Conservation (phyloP, 2,329 filamentous ascomycete species). For the Escovopsis weberi region DNA sequence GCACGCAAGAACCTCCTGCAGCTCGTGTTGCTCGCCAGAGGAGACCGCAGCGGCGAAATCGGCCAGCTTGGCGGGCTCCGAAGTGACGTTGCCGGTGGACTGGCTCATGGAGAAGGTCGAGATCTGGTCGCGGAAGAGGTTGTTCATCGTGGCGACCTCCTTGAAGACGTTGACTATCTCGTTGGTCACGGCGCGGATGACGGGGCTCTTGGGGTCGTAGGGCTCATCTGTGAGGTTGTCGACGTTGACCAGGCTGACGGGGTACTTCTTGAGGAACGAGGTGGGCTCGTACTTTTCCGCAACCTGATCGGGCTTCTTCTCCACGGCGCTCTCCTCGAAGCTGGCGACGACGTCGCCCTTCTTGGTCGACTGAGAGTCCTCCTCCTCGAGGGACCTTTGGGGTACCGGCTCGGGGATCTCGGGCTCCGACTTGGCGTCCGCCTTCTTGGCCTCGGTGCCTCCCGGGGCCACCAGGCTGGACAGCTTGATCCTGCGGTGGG, state of each 20-base stretch:
- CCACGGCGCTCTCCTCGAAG: conserved; percentile 71
- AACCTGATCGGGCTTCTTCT: conserved; percentile 37
- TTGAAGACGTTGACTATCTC: conserved; percentile 99
- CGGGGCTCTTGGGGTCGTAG: conserved; percentile 76
- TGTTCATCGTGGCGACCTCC: conserved; percentile 87
- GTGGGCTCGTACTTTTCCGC: conserved; percentile 65
- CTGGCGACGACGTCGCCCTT: conserved; percentile 92
- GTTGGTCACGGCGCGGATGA: conserved; percentile 83
- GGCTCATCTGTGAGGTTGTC: conserved; percentile 84
- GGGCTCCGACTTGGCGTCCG: conserved; percentile 32
- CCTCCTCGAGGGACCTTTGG: conserved; percentile 32
- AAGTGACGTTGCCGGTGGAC: conserved; percentile 83
- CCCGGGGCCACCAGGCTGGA: conserved; percentile 65
- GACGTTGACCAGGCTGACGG: conserved; percentile 88
- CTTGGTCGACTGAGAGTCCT: conserved; percentile 45
- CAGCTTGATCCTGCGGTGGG: conserved; percentile 85
- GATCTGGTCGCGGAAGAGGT: conserved; percentile 91
- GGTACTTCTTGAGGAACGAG: conserved; percentile 78
- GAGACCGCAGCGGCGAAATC: conserved; percentile 96
- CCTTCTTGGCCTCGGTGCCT: conserved; percentile 34
- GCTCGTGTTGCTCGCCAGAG: conserved; percentile 79
- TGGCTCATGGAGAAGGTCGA: conserved; percentile 95
- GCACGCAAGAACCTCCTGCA: conserved; percentile 80
- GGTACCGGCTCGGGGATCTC: conserved; percentile 45
- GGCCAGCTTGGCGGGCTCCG: conserved; percentile 87